Base-by-base conservation (phyloP, 2,329 filamentous ascomycete species). In the Neofusicoccum kwambonambiense region DNA sequence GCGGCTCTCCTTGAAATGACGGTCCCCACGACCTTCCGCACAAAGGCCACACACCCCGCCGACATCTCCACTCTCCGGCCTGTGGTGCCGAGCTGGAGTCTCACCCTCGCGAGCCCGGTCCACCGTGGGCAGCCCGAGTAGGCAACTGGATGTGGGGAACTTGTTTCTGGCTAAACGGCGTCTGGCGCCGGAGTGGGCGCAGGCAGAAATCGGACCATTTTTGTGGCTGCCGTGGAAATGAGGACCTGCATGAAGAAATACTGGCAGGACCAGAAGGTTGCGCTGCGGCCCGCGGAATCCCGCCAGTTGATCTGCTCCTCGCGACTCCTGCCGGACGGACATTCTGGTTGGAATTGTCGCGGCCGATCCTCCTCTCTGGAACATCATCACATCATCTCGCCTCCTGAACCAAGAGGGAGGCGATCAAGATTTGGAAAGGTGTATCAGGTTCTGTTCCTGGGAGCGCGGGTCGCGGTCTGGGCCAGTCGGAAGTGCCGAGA, bases 261-360 rank as follows among this genome's bases (percentile, higher is more conserved):
- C 37, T 19, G n/a, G 7, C 37, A 7, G 37, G 17, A 12, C 17
- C 19, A 31, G 37, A 56, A 56, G 54, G 22, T 45, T 57, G 39
- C 39, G 54, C 54, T 44, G 54, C 54, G 54, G 54, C 13, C 39
- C 54, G 54, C 54, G 54, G 37, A 39, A 37, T 35, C 51, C 17
- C 34, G 52, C 35, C 5, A 11, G 45, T 19, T 13, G 11, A 31
- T 49, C n/a, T 47, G 17, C n/a, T 52, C 34, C 50, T 17, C 50
- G 6, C 27, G 27, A 31, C 3, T 1, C 34, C 17, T 39, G 13
- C 34, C 50, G 50, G 37, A 56, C 35, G 51, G 17, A 56, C 35
- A 13, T 56, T 37, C 31, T 37, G 4, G 27, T 31, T 31, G 27
- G 27, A 27, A 41, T 57, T 12, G 12, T 44, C 34, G 35, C 37